Base-by-base conservation (phyloP, 306 rosid species). In the Carpinus viminea region DNA sequence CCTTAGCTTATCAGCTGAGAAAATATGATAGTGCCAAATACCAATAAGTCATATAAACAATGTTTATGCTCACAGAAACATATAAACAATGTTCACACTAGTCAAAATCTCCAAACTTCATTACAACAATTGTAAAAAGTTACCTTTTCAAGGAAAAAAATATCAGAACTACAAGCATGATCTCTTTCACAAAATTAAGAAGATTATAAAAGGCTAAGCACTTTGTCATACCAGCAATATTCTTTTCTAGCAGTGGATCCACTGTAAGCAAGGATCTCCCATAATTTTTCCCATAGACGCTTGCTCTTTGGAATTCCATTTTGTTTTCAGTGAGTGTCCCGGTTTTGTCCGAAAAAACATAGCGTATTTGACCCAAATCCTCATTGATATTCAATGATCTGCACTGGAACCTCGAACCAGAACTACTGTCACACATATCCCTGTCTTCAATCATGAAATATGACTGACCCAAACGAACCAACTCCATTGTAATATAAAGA, bases 271-370 rank as follows among this genome's bases (percentile, higher is more conserved):
- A 76, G 76, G 91, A 74, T 85, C 75, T 79, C 80, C 96, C 93
- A 21, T 85, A 93, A 84, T 85, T 80, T 80, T 77, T 86, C 82
- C 97, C 98, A 54, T 78, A 70, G 57, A 93, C 85, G 76, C 99
- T 92, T 46, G 99, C 99, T 84, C 89, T 87, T 81, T 34, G 90
- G 79, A 96, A 96, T 86, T 91, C 99, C 99, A 96, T 96, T 81
- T 91, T 96, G 86, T 96, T 96, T 86, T 96, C 98, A 4, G 99
- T 96, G 13, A 96, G 91, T 17, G 99, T 96, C 80, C 99, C 99
- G 1, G 99, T 96, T 88, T 96, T 96, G 84, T 96, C 99, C 34
- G 99, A 93, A 83, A 96, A 96, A 34, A 96, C 56, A 41, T 96
- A 96, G 60, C 97, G 92, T 71, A 96, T 92, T 82, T 93, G 99